Evolutionary conservation across 2,329 filamentous ascomycete species (phyloP).

Genomic region (Monascus ruber): DNA sequence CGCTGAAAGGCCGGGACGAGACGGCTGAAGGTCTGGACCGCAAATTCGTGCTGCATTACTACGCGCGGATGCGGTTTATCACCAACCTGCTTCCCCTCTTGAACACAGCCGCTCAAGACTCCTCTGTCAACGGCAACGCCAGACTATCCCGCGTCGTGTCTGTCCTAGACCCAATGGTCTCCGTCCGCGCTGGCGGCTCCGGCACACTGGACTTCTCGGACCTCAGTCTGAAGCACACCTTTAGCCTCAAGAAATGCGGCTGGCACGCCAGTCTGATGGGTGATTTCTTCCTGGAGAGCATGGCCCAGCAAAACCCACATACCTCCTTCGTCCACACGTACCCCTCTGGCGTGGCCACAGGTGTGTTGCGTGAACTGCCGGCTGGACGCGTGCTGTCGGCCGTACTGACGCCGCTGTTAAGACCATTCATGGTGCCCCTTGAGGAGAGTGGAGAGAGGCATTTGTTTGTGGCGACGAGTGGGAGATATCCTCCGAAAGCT

Average conservation of each 20-base stretch:
- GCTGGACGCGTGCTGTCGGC: conserved; percentile 11
- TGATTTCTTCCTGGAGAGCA: conserved; percentile 18
- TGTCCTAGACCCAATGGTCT: conserved; percentile 21
- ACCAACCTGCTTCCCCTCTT: conserved; percentile 29
- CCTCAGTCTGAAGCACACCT: conserved; percentile 28
- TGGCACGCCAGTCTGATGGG: conserved; percentile 31
- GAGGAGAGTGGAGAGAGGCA: too few relatives aligned
- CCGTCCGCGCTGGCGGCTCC: conserved; percentile 18
- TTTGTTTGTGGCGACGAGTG: too few relatives aligned
- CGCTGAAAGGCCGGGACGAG: conserved; percentile 22
- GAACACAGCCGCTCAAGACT: conserved; percentile 12
- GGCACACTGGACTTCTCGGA: conserved; percentile 29
- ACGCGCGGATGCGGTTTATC: conserved; percentile 35
- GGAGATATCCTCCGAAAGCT: too few relatives aligned
- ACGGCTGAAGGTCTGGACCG: conserved; percentile 36
- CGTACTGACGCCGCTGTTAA: conserved; percentile 5
- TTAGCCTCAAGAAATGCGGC: conserved; percentile 21
- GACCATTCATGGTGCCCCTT: too few relatives aligned
- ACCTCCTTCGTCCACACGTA: conserved; percentile 29
- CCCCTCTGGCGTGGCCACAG: conserved; percentile 30
- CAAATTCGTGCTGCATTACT: conserved; percentile 39
- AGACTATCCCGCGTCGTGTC: conserved; percentile 27
- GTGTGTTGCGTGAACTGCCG: conserved; percentile 26
- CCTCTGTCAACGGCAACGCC: conserved; percentile 10
- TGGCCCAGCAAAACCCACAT: conserved; percentile 17